phyloP scores from a whole-genome alignment of 352 stramenopile species.

The Thraustotheca clavata region DNA sequence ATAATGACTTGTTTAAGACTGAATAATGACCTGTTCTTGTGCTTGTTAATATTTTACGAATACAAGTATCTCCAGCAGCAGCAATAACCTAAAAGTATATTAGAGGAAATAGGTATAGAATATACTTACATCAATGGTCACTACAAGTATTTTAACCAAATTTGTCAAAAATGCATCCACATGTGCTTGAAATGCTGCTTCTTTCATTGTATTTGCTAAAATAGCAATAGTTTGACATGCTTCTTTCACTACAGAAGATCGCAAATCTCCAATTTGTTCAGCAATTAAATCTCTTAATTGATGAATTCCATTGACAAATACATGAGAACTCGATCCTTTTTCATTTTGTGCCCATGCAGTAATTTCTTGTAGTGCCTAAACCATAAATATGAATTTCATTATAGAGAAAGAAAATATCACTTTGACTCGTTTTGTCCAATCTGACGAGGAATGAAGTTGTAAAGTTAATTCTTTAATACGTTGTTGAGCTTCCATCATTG shows the following conservation, averaged over 20 bases:
- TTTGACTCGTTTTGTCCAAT: not conserved
- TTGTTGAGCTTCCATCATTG: too few species aligned
- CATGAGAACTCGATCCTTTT: not conserved
- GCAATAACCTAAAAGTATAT: not conserved
- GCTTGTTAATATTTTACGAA: constrained; percentile 1
- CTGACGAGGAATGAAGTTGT: not conserved
- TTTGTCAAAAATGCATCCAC: constrained; percentile 3
- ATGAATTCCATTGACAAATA: constrained; percentile 8
- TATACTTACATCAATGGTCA: not conserved
- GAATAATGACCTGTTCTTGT: constrained; percentile 5
- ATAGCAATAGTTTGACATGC: constrained; percentile 1
- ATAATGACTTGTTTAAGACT: not conserved
- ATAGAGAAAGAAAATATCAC: too few species aligned
- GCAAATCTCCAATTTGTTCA: constrained; percentile 4
- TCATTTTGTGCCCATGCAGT: not conserved
- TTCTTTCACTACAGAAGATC: constrained; percentile 4
- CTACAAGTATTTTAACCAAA: not conserved
- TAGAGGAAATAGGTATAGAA: not conserved
- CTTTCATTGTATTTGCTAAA: constrained; percentile 9
- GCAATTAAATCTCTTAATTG: constrained; percentile 5
- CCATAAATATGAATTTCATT: not conserved
- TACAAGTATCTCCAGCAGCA: not conserved
- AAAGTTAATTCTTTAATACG: too few species aligned
- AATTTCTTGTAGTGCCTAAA: not conserved
- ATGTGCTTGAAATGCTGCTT: constrained; percentile 5